A percentile compares a stretch with the other conserved stretches of the same genome.
Evolutionary conservation across 805 yeast genomes (phyloP).

Genomic region (Wickerhamiella alocasiicola): DNA sequence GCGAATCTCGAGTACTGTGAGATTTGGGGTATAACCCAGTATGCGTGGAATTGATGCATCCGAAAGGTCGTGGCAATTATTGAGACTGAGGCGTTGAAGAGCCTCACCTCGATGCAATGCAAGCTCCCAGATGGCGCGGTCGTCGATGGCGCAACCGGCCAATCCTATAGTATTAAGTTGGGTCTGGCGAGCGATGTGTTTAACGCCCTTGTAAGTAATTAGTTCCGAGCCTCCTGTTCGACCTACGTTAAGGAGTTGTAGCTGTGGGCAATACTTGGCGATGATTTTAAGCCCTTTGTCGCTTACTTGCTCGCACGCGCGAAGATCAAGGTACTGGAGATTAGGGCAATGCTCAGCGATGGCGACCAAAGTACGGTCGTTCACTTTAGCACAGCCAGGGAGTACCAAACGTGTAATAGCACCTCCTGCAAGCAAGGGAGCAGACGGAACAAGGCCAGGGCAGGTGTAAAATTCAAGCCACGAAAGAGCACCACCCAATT

Average conservation of each 20-base stretch:
- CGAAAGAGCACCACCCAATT: constrained; percentile 38
- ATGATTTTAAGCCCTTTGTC: constrained; percentile 66
- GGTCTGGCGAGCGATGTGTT: constrained; percentile 45
- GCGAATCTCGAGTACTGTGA: constrained; percentile 68
- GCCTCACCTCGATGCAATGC: constrained; percentile 40
- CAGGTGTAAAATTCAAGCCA: constrained; percentile 79
- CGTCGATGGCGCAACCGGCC: constrained; percentile 78
- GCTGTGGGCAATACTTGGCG: constrained; percentile 44
- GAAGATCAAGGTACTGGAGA: constrained; percentile 53
- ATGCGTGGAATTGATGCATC: constrained; percentile 46
- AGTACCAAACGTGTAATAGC: constrained; percentile 38
- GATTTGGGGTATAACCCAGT: constrained; percentile 40
- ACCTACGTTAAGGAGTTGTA: constrained; percentile 62
- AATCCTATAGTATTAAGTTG: constrained; percentile 60
- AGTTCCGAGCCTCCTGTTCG: constrained; percentile 55
- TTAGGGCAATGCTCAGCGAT: constrained; percentile 46
- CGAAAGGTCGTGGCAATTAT: constrained; percentile 52
- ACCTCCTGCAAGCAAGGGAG: constrained; percentile 33
- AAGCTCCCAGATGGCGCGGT: constrained; percentile 68
- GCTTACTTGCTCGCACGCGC: constrained; percentile 71
- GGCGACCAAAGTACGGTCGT: constrained; percentile 43
- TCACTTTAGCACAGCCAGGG: constrained; percentile 57
- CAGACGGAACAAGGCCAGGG: constrained; percentile 52
- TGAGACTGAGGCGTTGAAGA: constrained; percentile 58
- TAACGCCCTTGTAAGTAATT: constrained; percentile 59